Evolutionary conservation across 768 basidiomycete species (phyloP), one percentile per base, ranked within the genome.

Genomic region (Gautieria morchelliformis): DNA sequence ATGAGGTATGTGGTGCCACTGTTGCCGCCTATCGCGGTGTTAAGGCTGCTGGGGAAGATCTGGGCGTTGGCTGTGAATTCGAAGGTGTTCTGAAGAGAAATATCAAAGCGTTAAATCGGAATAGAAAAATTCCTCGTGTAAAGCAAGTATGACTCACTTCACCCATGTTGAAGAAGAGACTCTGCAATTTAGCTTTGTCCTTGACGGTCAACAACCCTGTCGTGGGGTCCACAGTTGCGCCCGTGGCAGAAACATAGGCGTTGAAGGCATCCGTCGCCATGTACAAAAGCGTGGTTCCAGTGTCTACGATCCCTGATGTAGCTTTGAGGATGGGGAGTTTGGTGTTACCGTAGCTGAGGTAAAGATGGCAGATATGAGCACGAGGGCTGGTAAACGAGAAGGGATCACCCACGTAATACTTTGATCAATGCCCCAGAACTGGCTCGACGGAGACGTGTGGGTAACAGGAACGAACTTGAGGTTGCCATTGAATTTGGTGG

Each of bases 241-340:
- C 71, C 5, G 70, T 71, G 5, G 68, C 68, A 11, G 49, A n/a
- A 54, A 58, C 32, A 65, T 73, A 74, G 41, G 56, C 44, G 24
- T 60, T 40, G 58, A 67, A 67, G 2, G 71, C 71, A 55, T 71
- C 69, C 12, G 58, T 62, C 8, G 66, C 59, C 19, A 69, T 40
- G 33, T 63, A 60, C 12, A 66, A 40, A n/a, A 68, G 63, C 30
- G 68, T 66, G 27, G 68, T 68, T 57, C 56, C 56, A 32, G 56
- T 35, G 24, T 57, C 56, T 37, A 84, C 79, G 58, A 84, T 80
- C 58, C 82, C 83, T 33, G 78, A 75, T 37, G 74, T 76, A 53
- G 55, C 66, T 7, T 68, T 32, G 56, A 83, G 67, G 54, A 83
- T 80, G 19, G 70, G 69, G 9, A 70, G 75, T 20, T 30, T 46